Base-by-base conservation (phyloP, 306 rosid species). In the Sophora flavescens region DNA sequence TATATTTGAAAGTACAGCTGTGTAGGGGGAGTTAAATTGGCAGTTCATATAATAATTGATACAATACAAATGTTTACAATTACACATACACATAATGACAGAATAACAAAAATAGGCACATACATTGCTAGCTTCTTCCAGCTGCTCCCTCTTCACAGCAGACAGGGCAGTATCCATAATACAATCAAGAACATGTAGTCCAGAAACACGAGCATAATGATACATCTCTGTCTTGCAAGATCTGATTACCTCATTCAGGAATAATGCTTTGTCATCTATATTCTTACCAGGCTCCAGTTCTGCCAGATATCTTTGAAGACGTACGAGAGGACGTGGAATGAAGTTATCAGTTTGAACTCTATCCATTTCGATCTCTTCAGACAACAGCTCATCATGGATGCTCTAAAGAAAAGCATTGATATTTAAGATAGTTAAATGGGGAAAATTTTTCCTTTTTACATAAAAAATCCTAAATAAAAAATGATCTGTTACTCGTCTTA, bases 121-220 rank as follows among this genome's bases (percentile, higher is more conserved):
- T 89, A 95, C 98, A 89, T 88, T 80, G 85, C 93, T 84, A 81
- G 96, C 96, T 83, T 89, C 97, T 85, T 92, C 88, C 80, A 95
- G 92, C 51, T 95, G 91, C 77, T 88, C 94, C 82, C 85, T 86
- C 93, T 88, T 89, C 87, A 95, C 93, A n/a, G 91, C 89, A 70
- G 96, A 92, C 81, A 95, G 76, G 61, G 96, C 95, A 62, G 92
- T 82, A 63, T 92, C 92, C 90, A 95, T 81, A 84, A 95, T 79
- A 80, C 98, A 90, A 82, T 92, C 98, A 67, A 92, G 89, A 62
- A 92, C 87, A 82, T 95, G 97, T 62, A 86, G 73, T 85, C 95
- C 95, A 78, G 93, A 90, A 80, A 92, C 93, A 70, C 98, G 98
- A 80, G 97, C 96, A 85, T 86, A 89, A 78, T 95, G 98, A 80